Conservation (phyloP, 2,329 filamentous ascomycete species). For the Pyrenophora graminea region DNA sequence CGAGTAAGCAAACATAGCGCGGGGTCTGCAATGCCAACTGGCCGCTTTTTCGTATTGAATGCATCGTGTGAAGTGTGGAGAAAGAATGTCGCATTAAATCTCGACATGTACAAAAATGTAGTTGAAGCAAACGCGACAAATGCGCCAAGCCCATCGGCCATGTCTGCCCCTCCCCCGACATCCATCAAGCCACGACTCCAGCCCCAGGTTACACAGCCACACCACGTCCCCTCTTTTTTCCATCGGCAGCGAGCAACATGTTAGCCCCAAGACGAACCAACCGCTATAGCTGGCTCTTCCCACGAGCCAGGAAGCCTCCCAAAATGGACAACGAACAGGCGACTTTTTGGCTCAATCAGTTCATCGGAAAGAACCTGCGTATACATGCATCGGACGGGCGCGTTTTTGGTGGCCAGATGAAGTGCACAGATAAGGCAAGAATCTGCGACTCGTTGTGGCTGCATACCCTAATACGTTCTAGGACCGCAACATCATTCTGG, state of each 20-base stretch:
- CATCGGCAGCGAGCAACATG: conserved; percentile 6
- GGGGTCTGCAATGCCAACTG: conserved; percentile 28
- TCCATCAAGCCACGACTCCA: conserved; percentile 10
- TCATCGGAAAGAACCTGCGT: conserved; percentile 78
- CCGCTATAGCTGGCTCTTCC: conserved; percentile 26
- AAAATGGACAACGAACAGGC: conserved; percentile 59
- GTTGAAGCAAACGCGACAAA: conserved; percentile 29
- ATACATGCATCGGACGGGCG: conserved; percentile 80
- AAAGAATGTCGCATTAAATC: neutral
- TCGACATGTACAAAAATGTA: conserved; percentile 18
- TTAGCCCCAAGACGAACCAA: conserved; percentile 11
- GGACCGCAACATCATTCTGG: conserved; percentile 88
- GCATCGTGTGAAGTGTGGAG: conserved; percentile 30
- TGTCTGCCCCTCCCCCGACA: conserved; percentile 5
- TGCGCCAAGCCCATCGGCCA: conserved; percentile 27
- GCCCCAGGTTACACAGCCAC: conserved; percentile 19
- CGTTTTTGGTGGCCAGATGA: conserved; percentile 87
- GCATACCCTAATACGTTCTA: conserved; percentile 43
- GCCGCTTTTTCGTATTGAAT: conserved; percentile 37
- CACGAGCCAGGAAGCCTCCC: conserved; percentile 18
- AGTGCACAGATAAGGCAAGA: conserved; percentile 87
- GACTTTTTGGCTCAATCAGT: conserved; percentile 62
- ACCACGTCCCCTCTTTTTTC: conserved; percentile 16
- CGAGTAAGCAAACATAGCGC: conserved; percentile 11
- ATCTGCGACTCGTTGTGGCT: neutral